Base-by-base conservation (phyloP, 2,329 filamentous ascomycete species). In the Trichoderma brevicompactum region DNA sequence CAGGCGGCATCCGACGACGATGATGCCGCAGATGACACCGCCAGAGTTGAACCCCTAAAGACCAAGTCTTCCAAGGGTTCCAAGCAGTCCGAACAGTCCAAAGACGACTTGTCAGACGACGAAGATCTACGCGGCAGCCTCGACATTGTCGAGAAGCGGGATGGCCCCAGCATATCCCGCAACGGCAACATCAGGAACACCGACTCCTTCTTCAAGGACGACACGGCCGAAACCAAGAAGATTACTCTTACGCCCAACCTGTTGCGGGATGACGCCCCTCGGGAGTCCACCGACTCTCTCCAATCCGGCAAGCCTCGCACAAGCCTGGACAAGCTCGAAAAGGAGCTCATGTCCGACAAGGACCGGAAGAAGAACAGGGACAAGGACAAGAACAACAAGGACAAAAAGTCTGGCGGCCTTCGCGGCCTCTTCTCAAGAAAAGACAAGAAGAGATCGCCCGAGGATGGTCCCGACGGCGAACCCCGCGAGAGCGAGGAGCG, bases 161-260 rank as follows among this genome's bases (percentile, higher is more conserved):
- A 85, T 48, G 79, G 80, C 1, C 79, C 80, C 1, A 84, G 83
- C 74, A 87, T 89, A 74, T 93, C 92, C 41, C 87, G 90, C 69
- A 96, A 96, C 71, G 93, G 93, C 48, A 94, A 91, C 23, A 85
- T 97, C 50, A 87, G 94, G 69, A 96, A 96, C 74, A 94, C 92
- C 5, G 94, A 98, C 78, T 97, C 94, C 1, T 97, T 98, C 82
- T 97, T 97, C 83, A 96, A 93, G 77, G 95, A 98, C 73, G 94
- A 99, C 73, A 92, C 87, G 38, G 90, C 92, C 43, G 95, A 98
- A 77, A 97, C 95, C 2, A 93, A 96, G 78, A 98, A 98, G 80
- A 98, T 99, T 70, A 96, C 94, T 0, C 85, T 99, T 50, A 99
- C 95, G 3, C 95, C 95, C 1, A 96, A 96, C 71, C 80, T 99